phyloP scores from a whole-genome alignment of 2,329 filamentous ascomycete species.

The Phialemonium atrogriseum region DNA sequence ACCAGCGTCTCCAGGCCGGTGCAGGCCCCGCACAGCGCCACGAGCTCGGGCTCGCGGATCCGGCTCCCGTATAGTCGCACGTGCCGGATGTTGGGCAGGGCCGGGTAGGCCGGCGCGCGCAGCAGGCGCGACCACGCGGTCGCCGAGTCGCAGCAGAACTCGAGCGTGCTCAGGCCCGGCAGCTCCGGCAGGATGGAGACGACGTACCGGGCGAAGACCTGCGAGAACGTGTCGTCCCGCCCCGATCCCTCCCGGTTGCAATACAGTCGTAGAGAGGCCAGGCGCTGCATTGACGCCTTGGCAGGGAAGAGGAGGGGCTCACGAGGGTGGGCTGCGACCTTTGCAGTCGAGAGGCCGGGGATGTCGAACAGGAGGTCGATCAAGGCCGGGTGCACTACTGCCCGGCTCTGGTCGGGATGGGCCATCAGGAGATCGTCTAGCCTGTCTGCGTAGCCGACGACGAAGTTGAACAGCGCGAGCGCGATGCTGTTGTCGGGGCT shows the following conservation, averaged over 20 bases:
- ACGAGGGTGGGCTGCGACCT: slow-evolving; percentile 2
- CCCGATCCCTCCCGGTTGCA: slow-evolving; percentile 14
- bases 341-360: background rate
- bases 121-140: background rate
- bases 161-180: slow-evolving; percentile 12
- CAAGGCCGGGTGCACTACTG: background rate
- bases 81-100: slow-evolving; percentile 14
- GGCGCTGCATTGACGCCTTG: slow-evolving; percentile 7
- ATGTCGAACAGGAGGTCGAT: slow-evolving; percentile 3
- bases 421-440: slow-evolving; percentile 15
- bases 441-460: slow-evolving; percentile 13
- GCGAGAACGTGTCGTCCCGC: slow-evolving; percentile 13
- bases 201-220: slow-evolving; percentile 12
- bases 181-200: slow-evolving; percentile 11
- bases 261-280: slow-evolving; percentile 17
- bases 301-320: slow-evolving; percentile 8
- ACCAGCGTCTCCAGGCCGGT: slow-evolving; percentile 14
- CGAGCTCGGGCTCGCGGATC: slow-evolving; percentile 16
- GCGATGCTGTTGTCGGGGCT: slow-evolving; percentile 7
- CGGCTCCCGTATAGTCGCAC: slow-evolving; percentile 18
- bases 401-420: slow-evolving; percentile 12
- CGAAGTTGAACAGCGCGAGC: slow-evolving; percentile 12
- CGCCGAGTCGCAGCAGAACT: slow-evolving; percentile 15
- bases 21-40: slow-evolving; percentile 14
- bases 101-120: slow-evolving; percentile 5